A percentile compares a stretch with the other conserved stretches of the same genome.
Conservation (phyloP, 305 asterid species). For the Fraxinus baroniana region DNA sequence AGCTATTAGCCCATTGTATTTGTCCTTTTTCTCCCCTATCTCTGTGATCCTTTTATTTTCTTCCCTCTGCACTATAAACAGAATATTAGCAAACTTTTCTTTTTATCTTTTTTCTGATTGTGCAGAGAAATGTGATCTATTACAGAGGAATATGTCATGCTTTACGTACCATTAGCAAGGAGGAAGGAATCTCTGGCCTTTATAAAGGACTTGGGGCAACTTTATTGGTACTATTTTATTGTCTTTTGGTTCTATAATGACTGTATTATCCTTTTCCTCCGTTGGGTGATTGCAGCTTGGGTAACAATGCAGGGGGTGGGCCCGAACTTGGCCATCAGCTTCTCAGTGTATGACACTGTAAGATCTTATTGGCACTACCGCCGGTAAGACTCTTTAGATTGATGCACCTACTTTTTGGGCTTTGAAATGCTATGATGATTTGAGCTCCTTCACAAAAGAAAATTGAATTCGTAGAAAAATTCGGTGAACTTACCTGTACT, state of each 20-base stretch:
- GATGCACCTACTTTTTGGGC: constrained; percentile 16
- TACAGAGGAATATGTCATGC: constrained; percentile 81
- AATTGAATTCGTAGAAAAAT: constrained; percentile 8
- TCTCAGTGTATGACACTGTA: constrained; percentile 74
- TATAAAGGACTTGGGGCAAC: background rate
- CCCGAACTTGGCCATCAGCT: constrained; percentile 84
- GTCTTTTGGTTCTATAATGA: constrained; percentile 6
- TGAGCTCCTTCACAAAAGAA: background rate
- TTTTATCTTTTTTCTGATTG: constrained; percentile 16
- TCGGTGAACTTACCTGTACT: no score
- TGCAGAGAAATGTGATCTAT: constrained; percentile 69
- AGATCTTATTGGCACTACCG: constrained; percentile 62
- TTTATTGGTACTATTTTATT: constrained; percentile 12
- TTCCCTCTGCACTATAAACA: constrained; percentile 8
- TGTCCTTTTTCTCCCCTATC: background rate
- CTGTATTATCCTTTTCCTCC: background rate
- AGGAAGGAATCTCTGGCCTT: no score
- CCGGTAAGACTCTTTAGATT: constrained; percentile 41
- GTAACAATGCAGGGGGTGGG: constrained; percentile 67
- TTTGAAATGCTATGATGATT: constrained; percentile 2
- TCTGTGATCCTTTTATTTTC: constrained; percentile 7
- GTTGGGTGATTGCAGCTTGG: constrained; percentile 29
- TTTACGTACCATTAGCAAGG: constrained; percentile 24
- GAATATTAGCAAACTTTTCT: background rate
- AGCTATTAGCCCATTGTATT: constrained; percentile 12